Percentiles rank a stretch among this genome's conserved stretches.
Conservation (phyloP, 306 rosid species). For the Begonia loranthoides region DNA sequence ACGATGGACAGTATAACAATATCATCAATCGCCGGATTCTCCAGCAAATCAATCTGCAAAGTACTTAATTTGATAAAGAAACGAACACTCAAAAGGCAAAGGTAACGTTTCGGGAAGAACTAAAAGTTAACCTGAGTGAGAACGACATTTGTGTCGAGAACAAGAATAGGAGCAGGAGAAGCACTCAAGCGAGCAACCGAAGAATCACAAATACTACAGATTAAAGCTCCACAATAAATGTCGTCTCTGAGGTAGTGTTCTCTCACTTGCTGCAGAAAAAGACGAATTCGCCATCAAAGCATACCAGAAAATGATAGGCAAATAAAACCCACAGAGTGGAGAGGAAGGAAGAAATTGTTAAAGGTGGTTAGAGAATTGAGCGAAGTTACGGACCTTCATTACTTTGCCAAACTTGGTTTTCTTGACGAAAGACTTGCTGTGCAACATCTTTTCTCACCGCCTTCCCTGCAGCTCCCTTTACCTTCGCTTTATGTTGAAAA, state of each 20-base stretch:
- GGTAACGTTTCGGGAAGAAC: too few relatives aligned
- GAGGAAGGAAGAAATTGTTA: background rate
- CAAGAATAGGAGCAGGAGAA: conserved; percentile 53
- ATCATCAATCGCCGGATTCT: conserved; percentile 69
- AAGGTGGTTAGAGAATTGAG: background rate
- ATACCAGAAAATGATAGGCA: background rate
- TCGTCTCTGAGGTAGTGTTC: conserved; percentile 91
- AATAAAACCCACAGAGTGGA: too few relatives aligned
- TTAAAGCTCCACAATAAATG: conserved; percentile 72
- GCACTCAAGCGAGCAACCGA: conserved; percentile 47
- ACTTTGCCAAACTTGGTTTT: conserved; percentile 71
- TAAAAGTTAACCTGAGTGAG: conserved; percentile 49
- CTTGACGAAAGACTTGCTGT: conserved; percentile 70
- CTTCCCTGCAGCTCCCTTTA: background rate
- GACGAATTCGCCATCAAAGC: conserved; percentile 3
- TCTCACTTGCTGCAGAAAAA: conserved; percentile 52
- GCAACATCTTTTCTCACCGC: conserved; percentile 40
- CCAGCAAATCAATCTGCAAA: conserved; percentile 87
- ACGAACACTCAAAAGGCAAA: background rate
- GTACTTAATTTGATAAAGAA: background rate
- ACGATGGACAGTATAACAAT: conserved; percentile 79
- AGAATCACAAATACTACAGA: conserved; percentile 48
- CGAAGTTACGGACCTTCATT: conserved; percentile 34
- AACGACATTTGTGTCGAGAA: conserved; percentile 85
- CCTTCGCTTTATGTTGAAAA: background rate